A percentile compares a stretch with the other conserved stretches of the same genome.
Evolutionary conservation across 116 monocot species (phyloP).

Genomic region (Cymodocea nodosa): DNA sequence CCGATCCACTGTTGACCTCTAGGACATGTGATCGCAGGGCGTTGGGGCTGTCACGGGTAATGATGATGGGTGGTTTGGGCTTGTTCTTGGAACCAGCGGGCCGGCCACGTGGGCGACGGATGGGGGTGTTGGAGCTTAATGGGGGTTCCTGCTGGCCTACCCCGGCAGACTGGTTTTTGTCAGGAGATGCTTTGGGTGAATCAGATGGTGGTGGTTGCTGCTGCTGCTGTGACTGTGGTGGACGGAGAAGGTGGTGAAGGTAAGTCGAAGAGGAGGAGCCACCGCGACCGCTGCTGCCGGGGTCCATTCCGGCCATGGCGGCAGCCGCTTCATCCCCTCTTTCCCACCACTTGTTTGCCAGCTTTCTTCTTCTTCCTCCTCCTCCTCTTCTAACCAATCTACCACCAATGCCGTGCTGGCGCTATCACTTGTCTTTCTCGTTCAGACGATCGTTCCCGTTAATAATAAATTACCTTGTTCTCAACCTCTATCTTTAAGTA

Average conservation of each 20-base stretch:
- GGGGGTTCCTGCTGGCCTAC: slow-evolving; percentile 7
- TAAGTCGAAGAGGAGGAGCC: slow-evolving; percentile 16
- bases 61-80: slow-evolving; percentile 58
- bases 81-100: slow-evolving; percentile 60
- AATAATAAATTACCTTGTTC: too few species aligned
- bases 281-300: slow-evolving; percentile 11
- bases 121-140: slow-evolving; percentile 11
- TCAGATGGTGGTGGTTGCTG: slow-evolving; percentile 4
- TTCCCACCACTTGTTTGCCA: slow-evolving; percentile 77
- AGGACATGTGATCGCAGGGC: slow-evolving; percentile 62
- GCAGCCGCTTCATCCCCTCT: slow-evolving; percentile 30
- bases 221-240: slow-evolving; percentile 11
- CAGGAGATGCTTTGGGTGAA: slow-evolving; percentile 12
- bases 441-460: too few species aligned
- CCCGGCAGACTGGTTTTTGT: slow-evolving; percentile 5
- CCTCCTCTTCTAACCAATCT: not conserved
- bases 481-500: too few species aligned
- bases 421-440: too few species aligned
- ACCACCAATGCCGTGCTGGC: not conserved
- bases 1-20: slow-evolving; percentile 49
- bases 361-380: slow-evolving; percentile 13
- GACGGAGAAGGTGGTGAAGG: slow-evolving; percentile 35
- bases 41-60: slow-evolving; percentile 65
- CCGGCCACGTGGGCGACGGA: slow-evolving; percentile 43
- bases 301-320: slow-evolving; percentile 23